These are phyloP conservation scores for Solanum hybrid DNA, from an alignment of 305 asterid genomes.

Conservation along the genomic window DNA sequence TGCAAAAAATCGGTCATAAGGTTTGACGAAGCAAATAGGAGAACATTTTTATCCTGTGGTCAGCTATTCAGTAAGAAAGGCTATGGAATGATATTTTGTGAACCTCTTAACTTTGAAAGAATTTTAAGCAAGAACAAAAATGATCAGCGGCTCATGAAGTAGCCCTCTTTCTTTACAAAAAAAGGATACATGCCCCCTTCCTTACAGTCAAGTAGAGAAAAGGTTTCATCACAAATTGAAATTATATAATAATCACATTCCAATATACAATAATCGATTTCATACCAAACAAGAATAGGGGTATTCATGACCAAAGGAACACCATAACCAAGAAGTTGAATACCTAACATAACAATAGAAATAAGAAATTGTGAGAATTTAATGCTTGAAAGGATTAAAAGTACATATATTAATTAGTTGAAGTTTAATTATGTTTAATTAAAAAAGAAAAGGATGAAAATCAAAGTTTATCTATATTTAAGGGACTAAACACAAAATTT, in stretches of 20 bases:
- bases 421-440: too few relatives aligned
- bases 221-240: background rate
- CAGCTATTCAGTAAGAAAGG: background rate
- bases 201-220: background rate
- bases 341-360: background rate
- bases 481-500: too few relatives aligned
- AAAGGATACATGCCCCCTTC: too few relatives aligned
- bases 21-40: background rate
- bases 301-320: background rate
- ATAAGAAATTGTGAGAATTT: background rate
- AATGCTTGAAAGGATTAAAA: background rate
- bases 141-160: background rate
- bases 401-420: background rate
- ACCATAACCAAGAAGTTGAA: constrained; percentile 2
- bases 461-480: too few relatives aligned
- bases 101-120: background rate
- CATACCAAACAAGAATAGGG: background rate
- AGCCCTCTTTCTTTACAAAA: too few relatives aligned
- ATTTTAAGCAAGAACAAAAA: background rate
- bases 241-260: background rate
- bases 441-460: too few relatives aligned
- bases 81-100: background rate
- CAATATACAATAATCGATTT: background rate
- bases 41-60: background rate
- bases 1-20: background rate